Evolutionary conservation across 2,329 filamentous ascomycete genomes (phyloP), one percentile per base, ranked within the genome.

Genomic region (Fusarium brachygibbosum): DNA sequence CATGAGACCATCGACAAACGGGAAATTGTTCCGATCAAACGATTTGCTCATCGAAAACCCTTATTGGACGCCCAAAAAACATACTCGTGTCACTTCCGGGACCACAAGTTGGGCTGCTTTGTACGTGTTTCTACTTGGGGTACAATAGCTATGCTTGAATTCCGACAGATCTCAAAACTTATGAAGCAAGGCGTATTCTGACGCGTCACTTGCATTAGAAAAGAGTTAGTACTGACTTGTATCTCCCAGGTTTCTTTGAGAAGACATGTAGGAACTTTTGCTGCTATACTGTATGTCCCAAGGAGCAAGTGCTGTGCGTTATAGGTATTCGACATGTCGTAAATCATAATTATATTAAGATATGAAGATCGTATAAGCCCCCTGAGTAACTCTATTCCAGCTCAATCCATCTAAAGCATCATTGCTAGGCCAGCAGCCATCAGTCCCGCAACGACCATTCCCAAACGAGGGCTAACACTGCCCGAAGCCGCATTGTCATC

Each of bases 401-500:
- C 9, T 37, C 34, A 48, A 25, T n/a, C 32, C 34, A 35, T 49
- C 66, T 68, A 71, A 60, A 74, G 17, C 71, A 76, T 44, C 45
- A 71, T 48, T 37, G 68, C 68, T 65, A 76, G 14, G 19, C 67
- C 12, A 51, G 65, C 53, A n/a, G 61, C 61, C 34, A 64, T 45
- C 48, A 75, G 25, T n/a, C 64, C 71, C 14, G 68, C 69, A 28
- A 58, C 50, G 40, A 72, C 49, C 46, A 55, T 69, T 50, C 58
- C 67, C 28, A 68, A 49, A 40, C 64, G 66, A 23, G 76, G 73
- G 25, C 63, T 66, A 35, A 63, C 58, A 32, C 69, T 46, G 16
- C 54, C 62, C 7, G 70, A 65, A 16, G 78, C 80, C 6, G 74
- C 75, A 45, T 78, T 82, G 11, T 70, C 54, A 17, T 73, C 66